Percentiles rank a stretch among this genome's conserved stretches.
These are phyloP conservation scores for Aleurites moluccanus DNA, from an alignment of 441 rosid species.

Conservation along the genomic window DNA sequence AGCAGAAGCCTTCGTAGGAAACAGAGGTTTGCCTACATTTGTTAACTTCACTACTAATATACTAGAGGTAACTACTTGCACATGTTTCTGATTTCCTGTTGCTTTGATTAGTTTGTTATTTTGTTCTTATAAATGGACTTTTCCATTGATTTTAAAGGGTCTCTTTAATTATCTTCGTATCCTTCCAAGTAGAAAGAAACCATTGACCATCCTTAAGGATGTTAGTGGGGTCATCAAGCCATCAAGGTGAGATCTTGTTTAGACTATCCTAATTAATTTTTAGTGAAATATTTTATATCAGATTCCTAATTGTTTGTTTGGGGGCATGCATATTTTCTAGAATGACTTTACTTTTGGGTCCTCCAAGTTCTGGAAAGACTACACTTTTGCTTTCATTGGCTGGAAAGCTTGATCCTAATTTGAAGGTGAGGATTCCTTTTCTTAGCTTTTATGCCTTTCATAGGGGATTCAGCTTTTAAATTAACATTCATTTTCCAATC, in stretches of 20 bases:
- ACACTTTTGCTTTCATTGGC: slow-evolving; percentile 74
- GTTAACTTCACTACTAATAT: slow-evolving; percentile 40
- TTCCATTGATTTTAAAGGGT: slow-evolving; percentile 32
- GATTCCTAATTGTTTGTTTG: background rate
- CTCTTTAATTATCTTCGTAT: slow-evolving; percentile 43
- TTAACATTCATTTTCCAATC: background rate
- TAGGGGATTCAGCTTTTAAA: background rate
- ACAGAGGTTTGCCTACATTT: slow-evolving; percentile 63
- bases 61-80: slow-evolving; percentile 40
- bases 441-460: background rate
- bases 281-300: background rate
- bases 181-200: slow-evolving; percentile 54
- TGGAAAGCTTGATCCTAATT: slow-evolving; percentile 59
- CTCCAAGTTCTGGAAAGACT: slow-evolving; percentile 88
- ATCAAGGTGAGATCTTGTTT: slow-evolving; percentile 35
- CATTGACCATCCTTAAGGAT: slow-evolving; percentile 52
- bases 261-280: background rate
- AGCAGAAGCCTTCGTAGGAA: slow-evolving; percentile 57
- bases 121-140: background rate
- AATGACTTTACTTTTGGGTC: slow-evolving; percentile 79
- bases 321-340: slow-evolving; percentile 27
- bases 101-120: no score
- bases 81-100: background rate
- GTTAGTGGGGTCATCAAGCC: slow-evolving; percentile 73
- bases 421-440: slow-evolving; percentile 34